A percentile compares a stretch with the other conserved stretches of the same genome.
These are phyloP conservation scores for Xylaria grammica DNA, from an alignment of 495 filamentous ascomycete genomes.

Conservation along the genomic window DNA sequence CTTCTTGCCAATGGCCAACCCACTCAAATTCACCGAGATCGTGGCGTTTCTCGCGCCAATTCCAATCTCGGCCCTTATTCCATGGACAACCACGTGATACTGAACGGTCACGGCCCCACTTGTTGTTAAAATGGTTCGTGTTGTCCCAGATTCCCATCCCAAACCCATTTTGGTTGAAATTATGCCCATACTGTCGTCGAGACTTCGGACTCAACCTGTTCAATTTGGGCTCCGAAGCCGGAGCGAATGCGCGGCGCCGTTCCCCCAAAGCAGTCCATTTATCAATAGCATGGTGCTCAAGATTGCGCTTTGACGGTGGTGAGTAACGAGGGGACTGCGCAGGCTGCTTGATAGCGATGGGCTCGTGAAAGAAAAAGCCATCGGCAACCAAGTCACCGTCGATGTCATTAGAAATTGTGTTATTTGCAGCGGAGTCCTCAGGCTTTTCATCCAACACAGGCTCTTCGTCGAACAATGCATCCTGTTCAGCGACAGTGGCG, in stretches of 20 bases:
- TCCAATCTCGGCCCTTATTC: constrained; percentile 50
- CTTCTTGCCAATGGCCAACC: constrained; percentile 85
- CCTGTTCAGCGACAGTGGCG: constrained; percentile 54
- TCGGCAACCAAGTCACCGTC: constrained; percentile 65
- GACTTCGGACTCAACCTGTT: constrained; percentile 50
- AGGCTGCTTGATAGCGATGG: constrained; percentile 46
- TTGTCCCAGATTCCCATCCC: constrained; percentile 44
- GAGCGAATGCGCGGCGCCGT: constrained; percentile 70
- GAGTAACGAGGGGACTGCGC: constrained; percentile 53
- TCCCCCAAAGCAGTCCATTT: constrained; percentile 89
- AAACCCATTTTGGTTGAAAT: constrained; percentile 41
- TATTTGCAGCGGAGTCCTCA: constrained; percentile 45
- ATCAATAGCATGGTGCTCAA: constrained; percentile 64
- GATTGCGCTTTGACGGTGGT: constrained; percentile 53
- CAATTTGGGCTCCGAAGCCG: constrained; percentile 48
- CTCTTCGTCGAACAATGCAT: constrained; percentile 43
- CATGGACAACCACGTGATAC: constrained; percentile 50
- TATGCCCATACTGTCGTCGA: constrained; percentile 41
- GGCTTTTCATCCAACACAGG: constrained; percentile 54
- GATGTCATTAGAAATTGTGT: constrained; percentile 49
- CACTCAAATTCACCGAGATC: constrained; percentile 81
- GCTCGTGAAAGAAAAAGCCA: constrained; percentile 73
- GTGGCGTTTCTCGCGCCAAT: constrained; percentile 72
- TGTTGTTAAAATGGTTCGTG: constrained; percentile 33
- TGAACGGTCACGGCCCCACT: constrained; percentile 51